phyloP scores from a whole-genome alignment of 2,329 filamentous ascomycete species.

The Monilinia fructicola region DNA sequence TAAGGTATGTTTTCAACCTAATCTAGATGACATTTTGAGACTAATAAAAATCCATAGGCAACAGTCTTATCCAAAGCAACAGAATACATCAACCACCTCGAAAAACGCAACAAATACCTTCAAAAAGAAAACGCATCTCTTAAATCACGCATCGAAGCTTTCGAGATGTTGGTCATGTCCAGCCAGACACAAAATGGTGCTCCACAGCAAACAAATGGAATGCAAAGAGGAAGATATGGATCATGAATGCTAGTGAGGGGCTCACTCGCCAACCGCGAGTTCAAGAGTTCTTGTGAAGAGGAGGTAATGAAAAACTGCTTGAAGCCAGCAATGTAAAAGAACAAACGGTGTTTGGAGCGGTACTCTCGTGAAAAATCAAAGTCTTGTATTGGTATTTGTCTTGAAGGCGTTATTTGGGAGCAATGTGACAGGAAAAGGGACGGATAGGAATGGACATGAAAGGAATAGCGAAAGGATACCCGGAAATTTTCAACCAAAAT shows the following conservation, averaged over 20 bases:
- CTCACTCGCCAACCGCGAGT: neutral
- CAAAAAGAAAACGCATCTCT: conserved; percentile 77
- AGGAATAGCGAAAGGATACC: conserved; percentile 19
- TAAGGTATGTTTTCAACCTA: conserved; percentile 48
- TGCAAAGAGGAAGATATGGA: conserved; percentile 17
- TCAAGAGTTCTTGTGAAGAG: neutral
- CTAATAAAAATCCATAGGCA: conserved; percentile 28
- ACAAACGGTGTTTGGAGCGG: conserved; percentile 10
- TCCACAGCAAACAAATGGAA: conserved; percentile 7
- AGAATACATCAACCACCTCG: conserved; percentile 90
- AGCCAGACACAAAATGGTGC: conserved; percentile 25
- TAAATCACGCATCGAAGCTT: conserved; percentile 74
- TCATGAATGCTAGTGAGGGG: neutral
- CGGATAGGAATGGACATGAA: neutral
- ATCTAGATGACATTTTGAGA: neutral
- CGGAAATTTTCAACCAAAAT: neutral
- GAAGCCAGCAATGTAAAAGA: conserved; percentile 2
- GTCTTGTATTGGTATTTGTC: neutral
- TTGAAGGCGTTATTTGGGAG: neutral
- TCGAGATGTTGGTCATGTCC: conserved; percentile 75
- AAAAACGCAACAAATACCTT: conserved; percentile 81
- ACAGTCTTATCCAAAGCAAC: conserved; percentile 84
- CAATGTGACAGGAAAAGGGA: neutral
- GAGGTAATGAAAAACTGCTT: conserved; percentile 3
- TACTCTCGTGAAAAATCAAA: neutral